Base-by-base conservation (phyloP, 2,329 filamentous ascomycete genomes). In the Zasmidium citrigriseum region DNA sequence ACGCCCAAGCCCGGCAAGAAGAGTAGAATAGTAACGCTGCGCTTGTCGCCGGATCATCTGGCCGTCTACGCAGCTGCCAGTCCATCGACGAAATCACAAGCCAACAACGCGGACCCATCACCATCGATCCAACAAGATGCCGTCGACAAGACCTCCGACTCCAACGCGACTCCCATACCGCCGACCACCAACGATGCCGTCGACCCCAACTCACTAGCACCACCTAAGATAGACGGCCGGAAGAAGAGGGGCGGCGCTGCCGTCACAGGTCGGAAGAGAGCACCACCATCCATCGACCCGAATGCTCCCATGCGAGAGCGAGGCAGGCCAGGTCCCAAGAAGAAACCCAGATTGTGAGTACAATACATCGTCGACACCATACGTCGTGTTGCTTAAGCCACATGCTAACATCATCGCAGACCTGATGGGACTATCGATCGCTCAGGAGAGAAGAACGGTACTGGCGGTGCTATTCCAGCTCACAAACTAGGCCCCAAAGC, bases 401-500 rank as follows among this genome's bases (percentile, higher is more conserved):
- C 47, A 52, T 54, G 56, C 67, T 71, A 61, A 69, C 66, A 48
- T n/a, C 22, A 20, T 55, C 46, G 21, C 62, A 84, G 82, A 61
- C 80, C 84, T 21, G 80, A 83, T 63, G 80, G 80, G 55, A 73
- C 73, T 25, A 75, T 76, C 58, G 80, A 83, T 55, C 70, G 74
- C 57, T 71, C 70, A 38, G 71, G 52, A 29, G 62, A 64, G 12
- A 64, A 60, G 41, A 60, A 57, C 12, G 50, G 47, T 14, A 50
- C 53, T 46, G 24, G 55, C 24, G 64, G 62, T 47, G 53, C 67
- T 21, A 61, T 79, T 4, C 76, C 80, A 46, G 80, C 82, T 52
- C 90, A 93, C 77, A 96, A 96, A 75, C 88, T 98, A 23, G 93
- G 93, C 2, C 95, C 95, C 66, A 98, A 97, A 76, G 93, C 93